Conservation (phyloP, 805 yeast species). For the Saccharomycopsis sp. region DNA sequence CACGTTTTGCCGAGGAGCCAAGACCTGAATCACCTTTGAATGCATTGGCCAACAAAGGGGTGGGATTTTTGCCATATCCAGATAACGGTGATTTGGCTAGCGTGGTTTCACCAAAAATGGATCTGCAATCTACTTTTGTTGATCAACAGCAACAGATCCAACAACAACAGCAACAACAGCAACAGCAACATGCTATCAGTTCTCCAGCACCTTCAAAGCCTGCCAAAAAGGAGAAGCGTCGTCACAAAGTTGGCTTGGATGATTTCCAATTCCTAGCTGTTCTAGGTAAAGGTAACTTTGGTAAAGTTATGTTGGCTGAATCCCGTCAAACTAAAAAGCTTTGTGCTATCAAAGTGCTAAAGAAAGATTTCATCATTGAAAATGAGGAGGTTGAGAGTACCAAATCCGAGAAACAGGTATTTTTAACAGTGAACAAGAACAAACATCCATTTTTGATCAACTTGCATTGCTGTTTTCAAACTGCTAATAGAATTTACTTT, state of each 20-base stretch:
- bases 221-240: conserved; percentile 25
- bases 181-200: too few relatives aligned
- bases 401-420: conserved; percentile 88
- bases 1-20: too few relatives aligned
- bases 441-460: conserved; percentile 89
- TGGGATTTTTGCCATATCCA: too few relatives aligned
- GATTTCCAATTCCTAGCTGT: conserved; percentile 93
- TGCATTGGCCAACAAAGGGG: too few relatives aligned
- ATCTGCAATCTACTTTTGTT: too few relatives aligned
- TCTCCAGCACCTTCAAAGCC: not conserved
- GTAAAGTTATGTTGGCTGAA: conserved; percentile 96
- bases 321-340: conserved; percentile 70
- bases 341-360: conserved; percentile 94
- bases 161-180: too few relatives aligned
- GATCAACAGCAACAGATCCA: too few relatives aligned
- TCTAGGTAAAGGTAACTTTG: conserved; percentile 96
- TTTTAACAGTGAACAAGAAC: conserved; percentile 55
- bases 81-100: too few relatives aligned
- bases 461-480: conserved; percentile 91
- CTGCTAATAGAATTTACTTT: conserved; percentile 93
- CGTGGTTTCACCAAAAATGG: too few relatives aligned
- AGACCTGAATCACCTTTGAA: too few relatives aligned
- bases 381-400: conserved; percentile 95
- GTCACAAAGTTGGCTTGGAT: conserved; percentile 81
- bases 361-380: conserved; percentile 91